These are phyloP conservation scores for Pseudisothecium myosuroides DNA, from an alignment of 225 moss, liverwort and hornwort genomes.

Conservation along the genomic window DNA sequence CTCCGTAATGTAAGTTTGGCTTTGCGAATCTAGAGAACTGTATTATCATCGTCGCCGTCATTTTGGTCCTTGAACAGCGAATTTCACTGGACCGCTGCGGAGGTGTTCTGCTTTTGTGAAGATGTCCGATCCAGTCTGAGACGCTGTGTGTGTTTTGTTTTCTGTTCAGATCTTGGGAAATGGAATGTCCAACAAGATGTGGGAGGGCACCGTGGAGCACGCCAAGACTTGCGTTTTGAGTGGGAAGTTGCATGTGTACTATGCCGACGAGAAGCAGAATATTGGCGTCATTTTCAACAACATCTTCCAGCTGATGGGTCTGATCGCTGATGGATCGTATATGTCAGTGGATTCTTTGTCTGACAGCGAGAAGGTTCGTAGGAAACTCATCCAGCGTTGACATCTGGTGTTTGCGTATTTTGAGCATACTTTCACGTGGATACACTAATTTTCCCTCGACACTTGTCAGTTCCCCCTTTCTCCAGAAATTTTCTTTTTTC, in stretches of 20 bases:
- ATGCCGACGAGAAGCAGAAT: constrained; percentile 31
- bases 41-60: background rate
- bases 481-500: background rate
- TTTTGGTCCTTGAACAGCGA: background rate
- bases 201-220: constrained; percentile 46
- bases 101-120: background rate
- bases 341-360: constrained; percentile 52
- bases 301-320: constrained; percentile 40
- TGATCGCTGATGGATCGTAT: constrained; percentile 44
- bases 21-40: background rate
- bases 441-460: background rate
- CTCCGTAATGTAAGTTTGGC: constrained; percentile 14
- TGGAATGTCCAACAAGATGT: constrained; percentile 53
- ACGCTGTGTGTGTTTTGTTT: background rate
- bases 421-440: background rate
- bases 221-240: constrained; percentile 36
- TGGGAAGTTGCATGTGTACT: constrained; percentile 32
- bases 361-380: constrained; percentile 35
- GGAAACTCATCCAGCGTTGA: background rate
- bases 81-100: no score
- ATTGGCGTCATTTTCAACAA: constrained; percentile 43
- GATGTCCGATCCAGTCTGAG: background rate
- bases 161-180: constrained; percentile 25
- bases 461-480: background rate
- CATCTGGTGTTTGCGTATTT: background rate